Conservation (phyloP, 179 eudicot species). For the Carnegiea gigantea region DNA sequence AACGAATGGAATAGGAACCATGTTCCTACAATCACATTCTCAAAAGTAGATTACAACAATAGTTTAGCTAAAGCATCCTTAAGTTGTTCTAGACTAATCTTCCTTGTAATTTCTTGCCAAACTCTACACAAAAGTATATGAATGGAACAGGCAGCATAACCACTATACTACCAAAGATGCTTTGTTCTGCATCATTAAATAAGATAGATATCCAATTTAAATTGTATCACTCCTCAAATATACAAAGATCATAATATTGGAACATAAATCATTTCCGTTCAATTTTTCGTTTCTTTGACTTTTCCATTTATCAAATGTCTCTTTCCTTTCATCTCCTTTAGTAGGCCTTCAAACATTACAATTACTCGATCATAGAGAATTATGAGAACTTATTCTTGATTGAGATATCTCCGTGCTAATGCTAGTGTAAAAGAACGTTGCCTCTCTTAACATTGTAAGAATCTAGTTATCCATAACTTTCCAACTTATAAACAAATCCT, state of each 20-base stretch:
- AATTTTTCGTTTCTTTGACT: too few species aligned
- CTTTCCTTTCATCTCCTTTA: too few species aligned
- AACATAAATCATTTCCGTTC: too few species aligned
- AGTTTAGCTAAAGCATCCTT: not conserved
- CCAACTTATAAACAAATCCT: not conserved
- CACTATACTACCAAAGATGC: not conserved
- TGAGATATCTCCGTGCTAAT: not conserved
- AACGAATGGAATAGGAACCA: conserved; percentile 92
- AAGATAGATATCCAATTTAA: not conserved
- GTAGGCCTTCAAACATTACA: too few species aligned
- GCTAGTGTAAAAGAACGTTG: not conserved
- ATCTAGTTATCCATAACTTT: not conserved
- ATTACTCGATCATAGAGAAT: too few species aligned
- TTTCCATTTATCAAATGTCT: too few species aligned
- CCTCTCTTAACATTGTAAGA: not conserved
- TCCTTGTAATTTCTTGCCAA: not conserved
- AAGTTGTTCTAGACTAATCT: not conserved
- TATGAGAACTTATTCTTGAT: too few species aligned
- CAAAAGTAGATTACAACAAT: not conserved
- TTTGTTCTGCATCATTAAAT: not conserved
- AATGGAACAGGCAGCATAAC: not conserved
- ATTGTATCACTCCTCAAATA: not conserved
- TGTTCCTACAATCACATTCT: conserved; percentile 54
- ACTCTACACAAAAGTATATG: not conserved
- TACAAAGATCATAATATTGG: not conserved